A percentile compares a stretch with the other conserved stretches of the same genome.
Conservation (phyloP, 805 yeast genomes). For the Isabelozyma pseudorhagii region DNA sequence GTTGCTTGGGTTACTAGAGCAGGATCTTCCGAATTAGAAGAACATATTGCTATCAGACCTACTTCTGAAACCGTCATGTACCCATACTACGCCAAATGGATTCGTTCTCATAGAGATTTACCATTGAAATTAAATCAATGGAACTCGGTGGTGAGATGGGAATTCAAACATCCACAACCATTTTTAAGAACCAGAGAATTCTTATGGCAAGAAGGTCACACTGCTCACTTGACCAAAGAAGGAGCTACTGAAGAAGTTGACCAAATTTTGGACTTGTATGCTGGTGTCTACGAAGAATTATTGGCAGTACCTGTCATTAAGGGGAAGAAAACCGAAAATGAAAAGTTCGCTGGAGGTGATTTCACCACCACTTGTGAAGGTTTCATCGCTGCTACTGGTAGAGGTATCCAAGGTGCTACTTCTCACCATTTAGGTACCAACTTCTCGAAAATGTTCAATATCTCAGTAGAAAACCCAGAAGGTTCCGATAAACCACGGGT, state of each 20-base stretch:
- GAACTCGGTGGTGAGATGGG: constrained; percentile 99
- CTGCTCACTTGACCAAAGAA: constrained; percentile 84
- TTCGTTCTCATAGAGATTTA: constrained; percentile 95
- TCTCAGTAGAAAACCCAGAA: constrained; percentile 92
- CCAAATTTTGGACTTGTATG: constrained; percentile 83
- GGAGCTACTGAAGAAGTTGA: constrained; percentile 82
- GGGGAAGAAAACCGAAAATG: constrained; percentile 95
- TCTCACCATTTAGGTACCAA: constrained; percentile 97
- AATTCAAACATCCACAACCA: constrained; percentile 99
- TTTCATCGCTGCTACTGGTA: constrained; percentile 95
- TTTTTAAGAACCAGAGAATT: constrained; percentile 98
- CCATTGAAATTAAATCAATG: constrained; percentile 97
- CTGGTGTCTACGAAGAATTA: constrained; percentile 80
- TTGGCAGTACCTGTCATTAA: constrained; percentile 96
- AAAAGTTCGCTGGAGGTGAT: constrained; percentile 96
- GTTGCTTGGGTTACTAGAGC: constrained; percentile 99
- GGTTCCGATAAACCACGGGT: constrained; percentile 85
- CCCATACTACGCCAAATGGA: constrained; percentile 99
- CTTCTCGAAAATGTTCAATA: constrained; percentile 97
- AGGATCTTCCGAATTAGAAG: constrained; percentile 90
- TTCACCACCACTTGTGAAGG: constrained; percentile 97
- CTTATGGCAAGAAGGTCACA: constrained; percentile 99
- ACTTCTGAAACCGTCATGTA: constrained; percentile 99
- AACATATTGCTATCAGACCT: constrained; percentile 98
- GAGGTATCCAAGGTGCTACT: constrained; percentile 99